A percentile compares a stretch with the other conserved stretches of the same genome.
Conservation (phyloP, 768 basidiomycete species). For the Neoboletus magnificus region DNA sequence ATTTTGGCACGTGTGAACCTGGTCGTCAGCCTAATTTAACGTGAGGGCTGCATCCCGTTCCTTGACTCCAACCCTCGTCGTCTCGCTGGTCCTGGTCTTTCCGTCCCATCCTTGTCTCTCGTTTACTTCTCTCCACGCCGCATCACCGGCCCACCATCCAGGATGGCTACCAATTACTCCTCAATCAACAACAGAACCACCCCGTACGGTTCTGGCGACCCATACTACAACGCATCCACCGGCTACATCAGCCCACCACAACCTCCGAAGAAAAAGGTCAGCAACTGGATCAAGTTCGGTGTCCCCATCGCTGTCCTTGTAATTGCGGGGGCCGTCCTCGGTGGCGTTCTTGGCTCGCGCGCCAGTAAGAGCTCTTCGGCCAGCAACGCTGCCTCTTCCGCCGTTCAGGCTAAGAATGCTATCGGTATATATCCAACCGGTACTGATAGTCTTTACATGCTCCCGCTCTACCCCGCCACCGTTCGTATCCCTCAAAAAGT, state of each 20-base stretch:
- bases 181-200: constrained; percentile 32
- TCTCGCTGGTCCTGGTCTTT: constrained; percentile 12
- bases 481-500: constrained; percentile 47
- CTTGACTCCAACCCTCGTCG: constrained; percentile 2
- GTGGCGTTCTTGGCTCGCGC: constrained; percentile 75
- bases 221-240: constrained; percentile 66
- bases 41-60: background rate
- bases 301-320: constrained; percentile 63
- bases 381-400: constrained; percentile 45
- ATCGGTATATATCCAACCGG: constrained; percentile 69
- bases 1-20: constrained; percentile 14
- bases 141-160: constrained; percentile 18
- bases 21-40: background rate
- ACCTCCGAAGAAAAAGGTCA: constrained; percentile 49
- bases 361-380: constrained; percentile 38
- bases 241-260: constrained; percentile 58
- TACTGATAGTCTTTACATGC: constrained; percentile 74
- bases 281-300: constrained; percentile 76
- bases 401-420: constrained; percentile 55
- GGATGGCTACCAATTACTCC: constrained; percentile 42
- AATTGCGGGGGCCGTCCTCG: constrained; percentile 66
- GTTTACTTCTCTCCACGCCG: constrained; percentile 17
- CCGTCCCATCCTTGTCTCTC: constrained; percentile 17
- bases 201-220: constrained; percentile 61
- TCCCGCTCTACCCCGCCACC: constrained; percentile 86